Percentiles rank a stretch among this genome's conserved stretches.
phyloP scores from a whole-genome alignment of 2,329 filamentous ascomycete genomes.

The Ophiostoma triangulosporum region DNA sequence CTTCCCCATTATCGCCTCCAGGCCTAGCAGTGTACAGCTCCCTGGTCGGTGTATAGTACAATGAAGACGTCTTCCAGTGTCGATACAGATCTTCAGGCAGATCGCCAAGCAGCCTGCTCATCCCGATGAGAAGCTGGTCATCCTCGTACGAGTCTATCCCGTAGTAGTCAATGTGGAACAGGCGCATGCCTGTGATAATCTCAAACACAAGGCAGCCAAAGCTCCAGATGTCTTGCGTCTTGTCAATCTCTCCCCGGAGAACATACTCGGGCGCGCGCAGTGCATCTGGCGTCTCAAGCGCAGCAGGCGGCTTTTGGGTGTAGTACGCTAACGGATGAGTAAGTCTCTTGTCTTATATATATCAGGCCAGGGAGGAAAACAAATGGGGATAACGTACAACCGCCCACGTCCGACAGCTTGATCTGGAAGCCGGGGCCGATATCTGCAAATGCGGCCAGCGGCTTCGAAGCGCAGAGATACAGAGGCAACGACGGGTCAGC shows the following conservation, averaged over 20 bases:
- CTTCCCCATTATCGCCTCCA: not conserved
- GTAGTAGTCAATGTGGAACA: slow-evolving; percentile 1
- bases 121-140: not conserved
- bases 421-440: not conserved
- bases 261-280: slow-evolving; percentile 1
- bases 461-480: not conserved
- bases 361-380: slow-evolving; percentile 10
- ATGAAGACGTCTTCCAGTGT: not conserved
- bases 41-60: slow-evolving; percentile 2
- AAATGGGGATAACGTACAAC: slow-evolving; percentile 13
- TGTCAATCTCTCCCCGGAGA: not conserved
- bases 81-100: not conserved
- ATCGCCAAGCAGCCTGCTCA: not conserved
- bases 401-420: slow-evolving; percentile 3
- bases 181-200: not conserved
- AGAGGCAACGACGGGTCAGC: not conserved
- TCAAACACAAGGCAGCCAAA: slow-evolving; percentile 9
- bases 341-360: no score
- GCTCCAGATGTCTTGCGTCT: slow-evolving; percentile 5
- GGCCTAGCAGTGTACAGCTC: not conserved
- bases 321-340: not conserved
- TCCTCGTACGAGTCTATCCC: not conserved
- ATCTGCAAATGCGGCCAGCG: not conserved
- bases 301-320: not conserved
- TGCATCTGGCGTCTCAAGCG: not conserved